Evolutionary conservation across 2,329 filamentous ascomycete genomes (phyloP), one percentile per base, ranked within the genome.

Genomic region (Pleomassaria siparia): DNA sequence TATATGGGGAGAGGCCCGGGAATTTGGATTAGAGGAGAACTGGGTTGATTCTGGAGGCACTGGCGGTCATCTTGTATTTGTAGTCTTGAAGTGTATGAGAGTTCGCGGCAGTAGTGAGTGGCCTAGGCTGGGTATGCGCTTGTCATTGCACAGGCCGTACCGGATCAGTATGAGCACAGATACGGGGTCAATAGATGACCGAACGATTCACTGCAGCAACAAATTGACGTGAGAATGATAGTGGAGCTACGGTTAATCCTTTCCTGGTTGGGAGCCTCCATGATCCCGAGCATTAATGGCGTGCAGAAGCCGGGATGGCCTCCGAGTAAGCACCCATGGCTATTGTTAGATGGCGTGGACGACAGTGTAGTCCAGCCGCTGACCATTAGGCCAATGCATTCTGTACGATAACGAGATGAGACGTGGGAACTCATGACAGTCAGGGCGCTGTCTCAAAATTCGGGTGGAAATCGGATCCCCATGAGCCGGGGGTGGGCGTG

Each of bases 141-240:
- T 67, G 68, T 63, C 62, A 59, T 63, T 62, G 63, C 64, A 56
- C 58, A 54, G 49, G 63, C 60, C 58, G 60, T 65, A 60, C 63
- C 65, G 67, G 65, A 64, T 68, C 62, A 64, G 64, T 65, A 58
- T 60, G 63, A 63, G 66, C 61, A 64, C 59, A 62, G 60, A 63
- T 66, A 68, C 65, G 59, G 63, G 58, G 58, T 48, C 63, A n/a
- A 63, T 67, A 59, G 63, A 64, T 61, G 64, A 60, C 69, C 64
- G 67, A 65, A 64, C 65, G 60, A 67, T 62, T 66, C 69, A 68
- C 64, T 15, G 61, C 62, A 67, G 61, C 59, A 66, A 59, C 63
- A 64, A 64, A 62, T 71, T 71, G 68, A 70, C 67, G 63, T 71
- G 67, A 71, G 65, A 58, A 61, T 53, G 45, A 63, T 55, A 63